Percentiles rank a stretch among this genome's conserved stretches.
phyloP scores from a whole-genome alignment of 441 rosid species.

The Geranium incanum region DNA sequence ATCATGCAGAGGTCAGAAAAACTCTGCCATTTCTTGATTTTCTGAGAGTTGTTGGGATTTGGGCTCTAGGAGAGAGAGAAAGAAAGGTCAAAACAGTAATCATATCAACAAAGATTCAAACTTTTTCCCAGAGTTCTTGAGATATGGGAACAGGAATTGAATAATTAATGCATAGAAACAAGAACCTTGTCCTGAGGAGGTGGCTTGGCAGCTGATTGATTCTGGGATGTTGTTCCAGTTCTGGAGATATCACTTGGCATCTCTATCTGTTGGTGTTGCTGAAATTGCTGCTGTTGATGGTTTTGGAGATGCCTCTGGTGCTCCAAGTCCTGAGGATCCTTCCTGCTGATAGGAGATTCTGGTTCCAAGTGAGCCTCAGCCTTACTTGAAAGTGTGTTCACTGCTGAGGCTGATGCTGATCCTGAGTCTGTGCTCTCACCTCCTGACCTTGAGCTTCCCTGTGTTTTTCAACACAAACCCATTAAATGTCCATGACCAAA shows the following conservation, averaged over 20 bases:
- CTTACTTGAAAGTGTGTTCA: conserved; percentile 62
- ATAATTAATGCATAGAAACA: conserved; percentile 16
- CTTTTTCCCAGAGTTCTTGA: conserved; percentile 40
- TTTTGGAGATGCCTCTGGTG: conserved; percentile 30
- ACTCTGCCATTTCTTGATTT: conserved; percentile 36
- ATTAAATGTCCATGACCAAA: neutral
- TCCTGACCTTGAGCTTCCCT: conserved; percentile 87
- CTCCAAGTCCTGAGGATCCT: conserved; percentile 39
- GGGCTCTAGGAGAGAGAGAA: conserved; percentile 26
- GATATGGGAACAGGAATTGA: conserved; percentile 18
- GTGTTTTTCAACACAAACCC: conserved; percentile 17
- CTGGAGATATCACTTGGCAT: conserved; percentile 54
- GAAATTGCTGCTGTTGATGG: conserved; percentile 24
- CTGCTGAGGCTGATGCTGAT: conserved; percentile 37
- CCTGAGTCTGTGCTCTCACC: conserved; percentile 87
- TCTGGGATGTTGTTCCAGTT: conserved; percentile 42
- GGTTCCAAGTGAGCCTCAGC: conserved; percentile 57
- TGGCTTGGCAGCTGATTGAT: conserved; percentile 45
- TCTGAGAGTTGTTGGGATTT: conserved; percentile 49
- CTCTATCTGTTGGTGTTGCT: conserved; percentile 27
- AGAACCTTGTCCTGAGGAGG: conserved; percentile 70
- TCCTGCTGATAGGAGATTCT: conserved; percentile 77
- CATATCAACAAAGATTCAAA: conserved; percentile 29
- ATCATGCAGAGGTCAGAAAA: conserved; percentile 33
- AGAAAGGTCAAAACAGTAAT: conserved; percentile 23